A percentile compares a stretch with the other conserved stretches of the same genome.
Conservation (phyloP, 2,329 filamentous ascomycete genomes). For the Cladosporium sp. region DNA sequence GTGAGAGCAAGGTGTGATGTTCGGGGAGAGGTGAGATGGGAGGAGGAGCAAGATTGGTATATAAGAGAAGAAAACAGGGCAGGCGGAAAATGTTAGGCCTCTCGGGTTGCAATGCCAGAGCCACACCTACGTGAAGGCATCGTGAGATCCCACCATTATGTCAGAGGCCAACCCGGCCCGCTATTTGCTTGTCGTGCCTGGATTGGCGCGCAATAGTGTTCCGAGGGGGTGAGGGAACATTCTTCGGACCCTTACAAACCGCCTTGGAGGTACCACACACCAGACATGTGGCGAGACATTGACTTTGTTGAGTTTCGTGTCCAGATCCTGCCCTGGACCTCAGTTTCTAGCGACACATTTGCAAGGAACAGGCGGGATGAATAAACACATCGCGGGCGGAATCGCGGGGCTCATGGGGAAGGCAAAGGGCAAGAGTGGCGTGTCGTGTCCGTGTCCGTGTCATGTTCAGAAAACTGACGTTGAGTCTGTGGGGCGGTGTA, state of each 20-base stretch:
- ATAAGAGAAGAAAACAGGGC: neutral
- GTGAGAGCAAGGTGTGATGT: neutral
- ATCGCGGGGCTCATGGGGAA: neutral
- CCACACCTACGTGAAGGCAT: slow-evolving; percentile 4
- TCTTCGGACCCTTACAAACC: neutral
- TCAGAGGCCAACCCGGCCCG: slow-evolving; percentile 7
- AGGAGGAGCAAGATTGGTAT: neutral
- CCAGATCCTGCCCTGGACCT: too few species aligned
- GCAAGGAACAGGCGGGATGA: too few species aligned
- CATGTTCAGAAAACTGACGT: slow-evolving; percentile 6
- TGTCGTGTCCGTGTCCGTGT: neutral
- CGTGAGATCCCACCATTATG: slow-evolving; percentile 8
- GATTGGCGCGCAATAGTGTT: neutral
- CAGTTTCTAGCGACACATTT: too few species aligned
- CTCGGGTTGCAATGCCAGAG: neutral
- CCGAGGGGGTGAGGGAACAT: neutral
- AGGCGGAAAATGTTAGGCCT: neutral
- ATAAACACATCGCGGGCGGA: neutral
- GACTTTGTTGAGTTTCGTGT: too few species aligned
- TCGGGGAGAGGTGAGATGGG: neutral
- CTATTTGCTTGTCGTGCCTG: neutral
- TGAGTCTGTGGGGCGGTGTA: slow-evolving; percentile 8
- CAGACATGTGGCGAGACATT: neutral
- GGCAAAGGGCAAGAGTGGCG: slow-evolving; percentile 1
- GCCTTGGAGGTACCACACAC: neutral